Evolutionary conservation across 495 filamentous ascomycete species (phyloP).

Genomic region (Podospora sp.): DNA sequence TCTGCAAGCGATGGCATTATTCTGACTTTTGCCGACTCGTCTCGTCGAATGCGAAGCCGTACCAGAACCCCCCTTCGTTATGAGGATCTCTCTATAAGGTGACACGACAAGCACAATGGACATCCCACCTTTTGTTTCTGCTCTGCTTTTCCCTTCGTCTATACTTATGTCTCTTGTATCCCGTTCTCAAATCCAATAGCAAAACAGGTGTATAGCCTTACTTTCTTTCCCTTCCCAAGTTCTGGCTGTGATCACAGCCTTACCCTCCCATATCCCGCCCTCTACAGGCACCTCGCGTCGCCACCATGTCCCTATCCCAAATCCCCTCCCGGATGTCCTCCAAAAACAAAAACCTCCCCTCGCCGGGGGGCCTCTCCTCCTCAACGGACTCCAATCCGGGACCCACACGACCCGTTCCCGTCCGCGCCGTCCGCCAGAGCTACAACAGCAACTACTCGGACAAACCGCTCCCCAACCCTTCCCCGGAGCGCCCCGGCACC

Average conservation of each 20-base stretch:
- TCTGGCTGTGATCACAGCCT: neutral
- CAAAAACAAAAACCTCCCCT: neutral
- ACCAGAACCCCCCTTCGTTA: neutral
- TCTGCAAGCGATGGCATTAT: conserved; percentile 11
- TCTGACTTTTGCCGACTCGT: conserved; percentile 4
- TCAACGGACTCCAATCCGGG: neutral
- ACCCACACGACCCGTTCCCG: neutral
- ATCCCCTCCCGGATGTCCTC: neutral
- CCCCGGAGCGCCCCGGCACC: conserved; percentile 31
- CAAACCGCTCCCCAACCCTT: conserved; percentile 18
- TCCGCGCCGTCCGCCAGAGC: neutral
- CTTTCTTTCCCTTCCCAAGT: neutral
- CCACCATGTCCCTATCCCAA: neutral
- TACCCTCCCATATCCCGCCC: neutral
- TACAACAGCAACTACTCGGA: conserved; percentile 14
- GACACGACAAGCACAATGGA: neutral
- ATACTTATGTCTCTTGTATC: neutral
- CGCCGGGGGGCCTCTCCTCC: neutral
- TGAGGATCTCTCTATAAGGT: conserved; percentile 5
- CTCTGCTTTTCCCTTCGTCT: neutral
- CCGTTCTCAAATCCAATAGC: neutral
- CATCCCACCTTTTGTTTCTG: neutral
- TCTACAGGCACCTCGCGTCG: neutral
- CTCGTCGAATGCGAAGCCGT: conserved; percentile 9
- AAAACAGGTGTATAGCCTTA: neutral